Conservation (phyloP, 2,329 filamentous ascomycete genomes). For the Fusarium vanettenii region DNA sequence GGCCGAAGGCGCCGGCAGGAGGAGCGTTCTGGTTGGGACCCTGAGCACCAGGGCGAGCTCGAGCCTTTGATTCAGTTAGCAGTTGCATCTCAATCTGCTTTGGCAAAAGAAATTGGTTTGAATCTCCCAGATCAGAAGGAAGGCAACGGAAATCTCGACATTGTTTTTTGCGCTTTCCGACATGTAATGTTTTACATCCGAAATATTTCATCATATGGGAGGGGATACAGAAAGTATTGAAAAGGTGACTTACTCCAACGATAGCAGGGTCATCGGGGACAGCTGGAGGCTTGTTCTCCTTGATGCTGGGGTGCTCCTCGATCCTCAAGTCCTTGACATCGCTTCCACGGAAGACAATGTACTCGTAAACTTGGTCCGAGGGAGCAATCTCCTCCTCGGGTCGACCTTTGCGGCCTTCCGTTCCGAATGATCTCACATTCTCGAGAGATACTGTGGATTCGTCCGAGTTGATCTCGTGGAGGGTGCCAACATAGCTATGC, state of each 20-base stretch:
- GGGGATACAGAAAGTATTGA: conserved; percentile 17
- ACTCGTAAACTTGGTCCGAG: conserved; percentile 93
- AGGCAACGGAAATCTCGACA: conserved; percentile 99
- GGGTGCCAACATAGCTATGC: conserved; percentile 88
- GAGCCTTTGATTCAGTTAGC: conserved; percentile 53
- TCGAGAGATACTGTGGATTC: conserved; percentile 96
- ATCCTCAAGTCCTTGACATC: conserved; percentile 98
- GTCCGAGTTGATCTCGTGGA: conserved; percentile 98
- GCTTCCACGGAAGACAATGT: conserved; percentile 97
- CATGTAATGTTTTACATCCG: conserved; percentile 93
- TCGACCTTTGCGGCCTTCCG: conserved; percentile 85
- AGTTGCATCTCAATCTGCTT: conserved; percentile 41
- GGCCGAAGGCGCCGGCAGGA: conserved; percentile 54
- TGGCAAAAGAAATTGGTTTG: conserved; percentile 8
- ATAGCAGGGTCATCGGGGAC: conserved; percentile 97
- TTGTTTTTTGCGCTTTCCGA: conserved; percentile 93
- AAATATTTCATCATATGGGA: conserved; percentile 88
- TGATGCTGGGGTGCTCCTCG: conserved; percentile 81
- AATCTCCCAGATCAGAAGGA: conserved; percentile 84
- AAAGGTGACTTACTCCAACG: conserved; percentile 83
- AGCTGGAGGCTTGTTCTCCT: conserved; percentile 79
- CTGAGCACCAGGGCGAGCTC: conserved; percentile 51
- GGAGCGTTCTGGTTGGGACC: conserved; percentile 48
- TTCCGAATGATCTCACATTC: conserved; percentile 94
- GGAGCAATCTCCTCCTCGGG: conserved; percentile 85